Conservation (phyloP, 345 rosid species). For the Aquilaria yunnanensis region DNA sequence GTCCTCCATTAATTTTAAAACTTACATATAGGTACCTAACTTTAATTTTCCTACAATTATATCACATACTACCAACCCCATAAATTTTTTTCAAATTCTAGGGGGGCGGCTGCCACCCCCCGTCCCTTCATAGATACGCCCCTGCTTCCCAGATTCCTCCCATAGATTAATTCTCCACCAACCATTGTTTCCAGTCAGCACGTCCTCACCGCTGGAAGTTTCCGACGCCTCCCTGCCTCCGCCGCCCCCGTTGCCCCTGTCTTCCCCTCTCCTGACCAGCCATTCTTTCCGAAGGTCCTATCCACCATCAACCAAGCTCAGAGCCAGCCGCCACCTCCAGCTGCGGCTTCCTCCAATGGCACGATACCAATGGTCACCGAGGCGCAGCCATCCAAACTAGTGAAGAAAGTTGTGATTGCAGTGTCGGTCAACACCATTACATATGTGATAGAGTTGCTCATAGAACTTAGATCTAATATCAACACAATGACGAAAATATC, state of each 20-base stretch:
- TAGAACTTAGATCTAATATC: too few species aligned
- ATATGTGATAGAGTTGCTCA: too few species aligned
- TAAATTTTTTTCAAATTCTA: too few species aligned
- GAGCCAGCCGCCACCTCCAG: conserved; percentile 37
- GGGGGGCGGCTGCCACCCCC: too few species aligned
- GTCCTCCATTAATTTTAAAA: too few species aligned
- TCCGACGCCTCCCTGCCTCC: conserved; percentile 18
- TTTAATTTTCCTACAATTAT: too few species aligned
- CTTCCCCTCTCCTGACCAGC: conserved; percentile 61
- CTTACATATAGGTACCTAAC: too few species aligned
- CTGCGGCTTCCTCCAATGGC: conserved; percentile 42
- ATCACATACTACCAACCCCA: too few species aligned
- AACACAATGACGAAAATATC: too few species aligned
- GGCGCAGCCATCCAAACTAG: conserved; percentile 66
- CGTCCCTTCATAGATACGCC: too few species aligned
- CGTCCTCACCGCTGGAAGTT: conserved; percentile 44
- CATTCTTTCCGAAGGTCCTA: conserved; percentile 87
- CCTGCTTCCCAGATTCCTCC: conserved; percentile 3
- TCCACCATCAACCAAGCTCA: conserved; percentile 41
- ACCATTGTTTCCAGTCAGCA: conserved; percentile 62
- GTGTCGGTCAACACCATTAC: conserved; percentile 90
- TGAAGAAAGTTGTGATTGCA: conserved; percentile 74
- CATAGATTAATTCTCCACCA: conserved; percentile 78
- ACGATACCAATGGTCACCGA: conserved; percentile 57
- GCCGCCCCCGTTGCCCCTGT: conserved; percentile 44